Evolutionary conservation across 2,329 filamentous ascomycete species (phyloP).

Genomic region (Didymella keratinophila): DNA sequence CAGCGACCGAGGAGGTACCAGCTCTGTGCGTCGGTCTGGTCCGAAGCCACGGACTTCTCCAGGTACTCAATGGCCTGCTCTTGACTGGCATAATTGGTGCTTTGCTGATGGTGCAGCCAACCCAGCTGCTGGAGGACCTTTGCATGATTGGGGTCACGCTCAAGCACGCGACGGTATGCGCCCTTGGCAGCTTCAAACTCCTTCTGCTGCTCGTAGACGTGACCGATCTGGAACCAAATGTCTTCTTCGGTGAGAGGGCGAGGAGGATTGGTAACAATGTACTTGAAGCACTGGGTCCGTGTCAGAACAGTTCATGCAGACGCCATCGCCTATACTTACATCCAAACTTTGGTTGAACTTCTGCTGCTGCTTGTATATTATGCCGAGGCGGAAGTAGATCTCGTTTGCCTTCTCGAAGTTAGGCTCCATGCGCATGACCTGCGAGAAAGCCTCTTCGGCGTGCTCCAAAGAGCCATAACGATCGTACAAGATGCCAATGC

Average conservation of each 20-base stretch:
- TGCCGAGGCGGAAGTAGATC: slow-evolving; percentile 98
- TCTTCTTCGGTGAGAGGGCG: slow-evolving; percentile 94
- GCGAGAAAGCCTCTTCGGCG: slow-evolving; percentile 96
- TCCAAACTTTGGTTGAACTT: slow-evolving; percentile 93
- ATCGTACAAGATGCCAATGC: slow-evolving; percentile 97
- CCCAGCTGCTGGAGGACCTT: slow-evolving; percentile 98
- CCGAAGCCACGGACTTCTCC: slow-evolving; percentile 93
- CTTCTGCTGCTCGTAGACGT: slow-evolving; percentile 98
- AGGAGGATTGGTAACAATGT: slow-evolving; percentile 92
- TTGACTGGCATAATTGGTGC: slow-evolving; percentile 87
- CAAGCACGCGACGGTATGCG: slow-evolving; percentile 90
- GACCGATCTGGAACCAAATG: slow-evolving; percentile 99
- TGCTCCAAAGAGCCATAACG: slow-evolving; percentile 96
- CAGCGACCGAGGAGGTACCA: slow-evolving; percentile 98
- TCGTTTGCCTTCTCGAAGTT: slow-evolving; percentile 99
- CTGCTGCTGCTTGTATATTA: slow-evolving; percentile 98
- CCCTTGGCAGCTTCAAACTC: slow-evolving; percentile 96
- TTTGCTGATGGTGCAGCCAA: slow-evolving; percentile 97
- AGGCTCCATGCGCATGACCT: slow-evolving; percentile 98
- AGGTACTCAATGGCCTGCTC: slow-evolving; percentile 97
- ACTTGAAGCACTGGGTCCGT: slow-evolving; percentile 88
- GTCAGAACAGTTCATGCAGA: slow-evolving; percentile 22
- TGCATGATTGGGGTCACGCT: slow-evolving; percentile 93
- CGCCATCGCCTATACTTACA: slow-evolving; percentile 58
- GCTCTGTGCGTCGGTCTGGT: slow-evolving; percentile 94